Conservation (phyloP, 495 filamentous ascomycete genomes). For the Rusavskia elegans region DNA sequence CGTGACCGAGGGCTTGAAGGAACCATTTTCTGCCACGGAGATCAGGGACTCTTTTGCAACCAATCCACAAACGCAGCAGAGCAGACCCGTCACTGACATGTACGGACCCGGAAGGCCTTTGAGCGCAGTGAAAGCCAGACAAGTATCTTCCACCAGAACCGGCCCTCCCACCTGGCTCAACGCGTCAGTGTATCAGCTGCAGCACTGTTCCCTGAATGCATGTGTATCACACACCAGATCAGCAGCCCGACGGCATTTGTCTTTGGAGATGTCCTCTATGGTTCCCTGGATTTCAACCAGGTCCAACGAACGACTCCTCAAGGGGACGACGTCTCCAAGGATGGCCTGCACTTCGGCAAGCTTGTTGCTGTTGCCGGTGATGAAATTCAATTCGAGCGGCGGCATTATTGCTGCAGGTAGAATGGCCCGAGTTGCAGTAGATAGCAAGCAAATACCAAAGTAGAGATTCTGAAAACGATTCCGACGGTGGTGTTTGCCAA, state of each 20-base stretch:
- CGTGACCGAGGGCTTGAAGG: slow-evolving; percentile 61
- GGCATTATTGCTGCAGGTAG: slow-evolving; percentile 1
- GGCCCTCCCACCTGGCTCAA: slow-evolving; percentile 54
- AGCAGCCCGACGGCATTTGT: slow-evolving; percentile 73
- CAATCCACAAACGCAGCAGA: not conserved
- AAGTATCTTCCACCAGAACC: slow-evolving; percentile 91
- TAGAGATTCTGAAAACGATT: not conserved
- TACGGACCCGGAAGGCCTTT: slow-evolving; percentile 90
- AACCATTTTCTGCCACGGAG: slow-evolving; percentile 66
- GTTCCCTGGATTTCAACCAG: slow-evolving; percentile 82
- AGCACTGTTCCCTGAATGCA: no score
- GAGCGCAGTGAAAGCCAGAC: slow-evolving; percentile 79
- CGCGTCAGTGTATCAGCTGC: no score
- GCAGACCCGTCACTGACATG: slow-evolving; percentile 43
- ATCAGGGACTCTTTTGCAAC: not conserved
- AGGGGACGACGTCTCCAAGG: slow-evolving; percentile 52
- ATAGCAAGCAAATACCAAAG: no score
- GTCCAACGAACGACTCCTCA: slow-evolving; percentile 61
- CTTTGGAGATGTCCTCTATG: slow-evolving; percentile 74
- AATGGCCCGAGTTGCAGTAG: not conserved
- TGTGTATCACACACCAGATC: slow-evolving; percentile 30
- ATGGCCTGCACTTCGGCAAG: slow-evolving; percentile 76
- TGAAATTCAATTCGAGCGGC: slow-evolving; percentile 58
- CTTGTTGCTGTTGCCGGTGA: slow-evolving; percentile 92
- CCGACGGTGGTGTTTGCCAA: no score